These are phyloP conservation scores for Pisolithus thermaeus DNA, from an alignment of 1,284 basidiomycete species.

Conservation along the genomic window DNA sequence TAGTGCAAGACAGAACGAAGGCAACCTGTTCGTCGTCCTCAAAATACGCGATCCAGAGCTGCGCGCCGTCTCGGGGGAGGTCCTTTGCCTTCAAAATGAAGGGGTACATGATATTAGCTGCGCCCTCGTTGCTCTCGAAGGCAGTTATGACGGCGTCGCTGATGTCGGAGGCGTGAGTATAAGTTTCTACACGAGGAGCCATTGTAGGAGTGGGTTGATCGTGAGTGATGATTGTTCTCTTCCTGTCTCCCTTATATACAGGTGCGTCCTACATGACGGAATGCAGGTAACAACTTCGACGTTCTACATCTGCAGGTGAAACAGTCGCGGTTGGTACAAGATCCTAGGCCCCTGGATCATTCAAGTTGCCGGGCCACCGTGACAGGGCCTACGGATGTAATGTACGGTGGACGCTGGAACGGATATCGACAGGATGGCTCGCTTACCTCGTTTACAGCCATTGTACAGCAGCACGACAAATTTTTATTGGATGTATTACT, in stretches of 20 bases:
- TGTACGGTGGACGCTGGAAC: too few species aligned
- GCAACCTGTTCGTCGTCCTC: constrained; percentile 33
- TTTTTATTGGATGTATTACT: background rate
- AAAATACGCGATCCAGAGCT: constrained; percentile 49
- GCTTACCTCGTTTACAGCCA: background rate
- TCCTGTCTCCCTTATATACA: background rate
- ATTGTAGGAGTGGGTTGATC: constrained; percentile 6
- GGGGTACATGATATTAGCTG: constrained; percentile 54
- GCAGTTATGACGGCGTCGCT: constrained; percentile 33
- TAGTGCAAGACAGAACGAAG: constrained; percentile 54
- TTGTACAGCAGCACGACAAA: background rate
- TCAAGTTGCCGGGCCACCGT: background rate
- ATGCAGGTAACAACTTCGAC: background rate
- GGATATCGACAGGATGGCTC: background rate
- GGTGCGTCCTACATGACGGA: background rate
- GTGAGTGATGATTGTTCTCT: background rate
- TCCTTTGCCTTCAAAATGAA: constrained; percentile 32
- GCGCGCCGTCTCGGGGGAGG: constrained; percentile 8
- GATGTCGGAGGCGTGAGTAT: constrained; percentile 18
- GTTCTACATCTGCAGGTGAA: background rate
- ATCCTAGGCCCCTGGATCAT: background rate
- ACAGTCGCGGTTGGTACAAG: background rate
- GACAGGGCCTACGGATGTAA: too few species aligned
- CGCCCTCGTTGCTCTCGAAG: constrained; percentile 34
- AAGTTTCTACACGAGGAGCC: constrained; percentile 4